Evolutionary conservation across 2,329 filamentous ascomycete genomes (phyloP).

Genomic region (Pseudogymnoascus sp.): DNA sequence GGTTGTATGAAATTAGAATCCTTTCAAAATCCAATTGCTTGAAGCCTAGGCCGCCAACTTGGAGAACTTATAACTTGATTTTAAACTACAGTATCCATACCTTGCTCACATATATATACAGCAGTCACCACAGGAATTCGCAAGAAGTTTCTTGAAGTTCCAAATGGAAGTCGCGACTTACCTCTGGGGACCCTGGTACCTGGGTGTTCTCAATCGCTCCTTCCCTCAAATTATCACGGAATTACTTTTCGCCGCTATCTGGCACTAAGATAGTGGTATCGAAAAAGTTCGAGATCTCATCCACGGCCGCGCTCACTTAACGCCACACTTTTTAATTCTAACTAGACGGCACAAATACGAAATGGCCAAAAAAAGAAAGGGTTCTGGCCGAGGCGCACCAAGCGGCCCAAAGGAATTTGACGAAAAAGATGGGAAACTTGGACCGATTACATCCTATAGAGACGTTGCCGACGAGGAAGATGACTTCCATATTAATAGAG

Average conservation of each 20-base stretch:
- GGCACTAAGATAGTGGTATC: slow-evolving; percentile 14
- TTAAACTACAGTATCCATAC: not conserved
- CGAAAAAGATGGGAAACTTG: slow-evolving; percentile 53
- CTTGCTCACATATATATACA: not conserved
- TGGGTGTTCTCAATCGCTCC: not conserved
- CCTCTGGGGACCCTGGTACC: not conserved
- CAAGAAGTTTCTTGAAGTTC: not conserved
- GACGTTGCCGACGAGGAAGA: slow-evolving; percentile 92
- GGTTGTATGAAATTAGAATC: not conserved
- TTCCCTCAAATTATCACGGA: not conserved
- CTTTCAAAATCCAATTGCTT: not conserved
- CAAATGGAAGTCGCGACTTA: not conserved
- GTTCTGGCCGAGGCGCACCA: slow-evolving; percentile 41
- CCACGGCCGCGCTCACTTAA: slow-evolving; percentile 1
- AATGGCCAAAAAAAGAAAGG: slow-evolving; percentile 68
- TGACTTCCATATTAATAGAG: slow-evolving; percentile 80
- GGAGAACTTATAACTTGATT: not conserved
- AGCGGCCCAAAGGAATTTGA: slow-evolving; percentile 49
- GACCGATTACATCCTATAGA: slow-evolving; percentile 57
- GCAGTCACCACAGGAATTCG: not conserved
- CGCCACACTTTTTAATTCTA: slow-evolving; percentile 8
- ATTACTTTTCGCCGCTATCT: not conserved
- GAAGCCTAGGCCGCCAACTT: not conserved
- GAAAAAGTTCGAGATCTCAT: slow-evolving; percentile 12
- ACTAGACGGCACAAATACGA: slow-evolving; percentile 14